Conservation (phyloP, 495 filamentous ascomycete genomes). For the Antarctomyces pellizariae region DNA sequence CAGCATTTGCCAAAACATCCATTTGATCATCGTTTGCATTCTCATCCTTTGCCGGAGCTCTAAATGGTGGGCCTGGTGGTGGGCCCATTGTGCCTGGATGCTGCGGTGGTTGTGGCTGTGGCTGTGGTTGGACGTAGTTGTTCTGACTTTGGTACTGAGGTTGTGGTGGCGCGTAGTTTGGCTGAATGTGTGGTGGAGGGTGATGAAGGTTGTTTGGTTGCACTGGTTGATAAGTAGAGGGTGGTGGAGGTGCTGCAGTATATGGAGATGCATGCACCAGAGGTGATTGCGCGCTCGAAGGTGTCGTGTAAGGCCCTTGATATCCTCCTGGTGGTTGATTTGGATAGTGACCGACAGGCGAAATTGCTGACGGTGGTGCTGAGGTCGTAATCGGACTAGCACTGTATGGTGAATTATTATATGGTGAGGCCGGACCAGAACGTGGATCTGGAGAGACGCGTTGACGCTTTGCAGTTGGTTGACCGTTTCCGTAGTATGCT, state of each 20-base stretch:
- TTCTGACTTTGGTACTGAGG: constrained; percentile 15
- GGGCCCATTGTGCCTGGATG: constrained; percentile 51
- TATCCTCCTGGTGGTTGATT: not conserved
- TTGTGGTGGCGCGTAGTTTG: constrained; percentile 13
- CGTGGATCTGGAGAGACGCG: constrained; percentile 42
- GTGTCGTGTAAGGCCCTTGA: not conserved
- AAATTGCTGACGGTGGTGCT: constrained; percentile 2
- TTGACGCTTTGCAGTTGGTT: constrained; percentile 41
- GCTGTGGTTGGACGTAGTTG: constrained; percentile 12
- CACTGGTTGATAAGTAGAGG: constrained; percentile 2
- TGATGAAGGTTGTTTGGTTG: constrained; percentile 5
- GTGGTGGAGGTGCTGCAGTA: too few relatives aligned
- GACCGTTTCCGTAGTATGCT: constrained; percentile 10
- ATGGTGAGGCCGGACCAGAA: constrained; percentile 18
- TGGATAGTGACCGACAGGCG: not conserved
- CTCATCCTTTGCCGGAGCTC: constrained; percentile 43
- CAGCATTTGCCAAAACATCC: constrained; percentile 56
- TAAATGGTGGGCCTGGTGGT: constrained; percentile 47
- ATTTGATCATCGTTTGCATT: constrained; percentile 27
- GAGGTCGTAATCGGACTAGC: constrained; percentile 19
- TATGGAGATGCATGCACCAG: too few relatives aligned
- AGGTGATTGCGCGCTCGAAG: too few relatives aligned
- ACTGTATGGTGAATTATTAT: constrained; percentile 22
- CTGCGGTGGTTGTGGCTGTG: constrained; percentile 15
- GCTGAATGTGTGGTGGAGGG: constrained; percentile 12